Percentiles rank a stretch among this genome's conserved stretches.
These are phyloP conservation scores for Colletotrichum sansevieriae DNA, from an alignment of 2,329 filamentous ascomycete species.

Conservation along the genomic window DNA sequence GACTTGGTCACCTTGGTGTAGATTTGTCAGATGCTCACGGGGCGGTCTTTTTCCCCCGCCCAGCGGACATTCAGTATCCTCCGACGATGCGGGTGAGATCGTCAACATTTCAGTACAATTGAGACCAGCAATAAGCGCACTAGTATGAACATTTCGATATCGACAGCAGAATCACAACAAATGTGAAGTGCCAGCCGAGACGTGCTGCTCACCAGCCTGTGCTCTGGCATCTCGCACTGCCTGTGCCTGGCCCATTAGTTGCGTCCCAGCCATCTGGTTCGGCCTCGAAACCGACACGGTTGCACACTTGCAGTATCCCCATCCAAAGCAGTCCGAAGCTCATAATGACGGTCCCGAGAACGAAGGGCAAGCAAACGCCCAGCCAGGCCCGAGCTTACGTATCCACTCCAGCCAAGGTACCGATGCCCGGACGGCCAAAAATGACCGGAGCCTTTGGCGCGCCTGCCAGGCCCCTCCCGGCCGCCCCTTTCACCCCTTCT, in stretches of 20 bases:
- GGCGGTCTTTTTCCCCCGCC: no score
- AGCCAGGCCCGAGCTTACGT: conserved; percentile 8
- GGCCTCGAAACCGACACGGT: background rate
- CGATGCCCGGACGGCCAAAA: conserved; percentile 15
- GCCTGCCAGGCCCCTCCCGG: background rate
- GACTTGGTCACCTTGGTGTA: background rate
- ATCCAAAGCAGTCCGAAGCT: background rate
- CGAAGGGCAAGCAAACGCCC: background rate
- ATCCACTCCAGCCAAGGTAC: background rate
- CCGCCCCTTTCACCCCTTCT: no score
- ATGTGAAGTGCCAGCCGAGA: no score
- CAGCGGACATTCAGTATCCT: no score
- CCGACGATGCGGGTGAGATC: no score
- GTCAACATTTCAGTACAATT: no score
- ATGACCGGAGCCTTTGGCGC: conserved; percentile 8
- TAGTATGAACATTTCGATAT: no score
- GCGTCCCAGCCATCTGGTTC: no score
- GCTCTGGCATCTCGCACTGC: background rate
- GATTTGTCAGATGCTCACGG: background rate
- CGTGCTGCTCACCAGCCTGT: background rate
- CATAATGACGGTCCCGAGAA: background rate
- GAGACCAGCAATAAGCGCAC: no score
- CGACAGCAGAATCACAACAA: no score
- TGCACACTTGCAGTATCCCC: background rate
- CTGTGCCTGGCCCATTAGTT: no score